Conservation (phyloP, 225 moss, liverwort and hornwort species). For the Rhytidiadelphus loreus region DNA sequence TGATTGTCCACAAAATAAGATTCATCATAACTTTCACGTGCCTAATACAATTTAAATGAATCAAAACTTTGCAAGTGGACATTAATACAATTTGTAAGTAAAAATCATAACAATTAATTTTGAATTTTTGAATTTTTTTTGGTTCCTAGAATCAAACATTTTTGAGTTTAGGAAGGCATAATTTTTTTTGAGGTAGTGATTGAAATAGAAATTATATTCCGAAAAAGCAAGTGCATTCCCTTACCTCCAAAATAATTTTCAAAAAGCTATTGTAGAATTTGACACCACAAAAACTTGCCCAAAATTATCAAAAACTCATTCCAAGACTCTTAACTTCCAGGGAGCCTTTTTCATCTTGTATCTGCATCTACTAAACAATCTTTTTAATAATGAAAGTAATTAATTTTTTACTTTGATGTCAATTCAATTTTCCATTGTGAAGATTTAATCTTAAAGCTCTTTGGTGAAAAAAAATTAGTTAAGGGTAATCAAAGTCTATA, state of each 20-base stretch:
- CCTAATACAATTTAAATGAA: not conserved
- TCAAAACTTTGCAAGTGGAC: not conserved
- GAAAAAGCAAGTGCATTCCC: fast-evolving
- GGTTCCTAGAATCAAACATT: fast-evolving
- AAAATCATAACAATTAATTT: no score
- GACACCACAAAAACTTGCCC: fast-evolving
- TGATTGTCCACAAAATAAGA: fast-evolving
- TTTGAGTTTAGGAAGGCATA: no score
- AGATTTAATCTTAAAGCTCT: not conserved
- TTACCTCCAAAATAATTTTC: not conserved
- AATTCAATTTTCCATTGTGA: fast-evolving
- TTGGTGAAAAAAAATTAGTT: not conserved
- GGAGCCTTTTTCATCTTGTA: fast-evolving
- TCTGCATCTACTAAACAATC: not conserved
- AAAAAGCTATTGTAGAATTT: not conserved
- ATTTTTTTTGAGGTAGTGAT: fast-evolving
- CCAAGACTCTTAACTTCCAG: not conserved
- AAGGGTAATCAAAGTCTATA: not conserved
- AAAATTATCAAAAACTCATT: fast-evolving
- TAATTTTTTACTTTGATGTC: no score
- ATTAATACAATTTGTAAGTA: not conserved
- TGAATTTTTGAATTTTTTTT: not conserved
- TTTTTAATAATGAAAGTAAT: not conserved
- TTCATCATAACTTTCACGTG: not conserved
- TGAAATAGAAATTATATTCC: not conserved